Conservation (phyloP, 257 asterid species). For the Marsdenia floribunda region DNA sequence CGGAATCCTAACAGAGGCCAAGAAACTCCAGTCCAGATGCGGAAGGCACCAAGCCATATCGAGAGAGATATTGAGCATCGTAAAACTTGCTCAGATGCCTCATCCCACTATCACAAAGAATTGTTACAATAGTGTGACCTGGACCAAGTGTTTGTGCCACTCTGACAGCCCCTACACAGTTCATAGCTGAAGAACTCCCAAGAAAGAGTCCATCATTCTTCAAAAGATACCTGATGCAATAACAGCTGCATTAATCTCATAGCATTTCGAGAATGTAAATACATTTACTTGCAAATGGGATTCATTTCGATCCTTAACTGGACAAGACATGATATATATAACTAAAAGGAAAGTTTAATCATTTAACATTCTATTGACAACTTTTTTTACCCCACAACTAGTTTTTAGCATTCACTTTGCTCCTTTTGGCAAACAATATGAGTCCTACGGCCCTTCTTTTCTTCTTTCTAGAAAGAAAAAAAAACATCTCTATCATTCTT, state of each 20-base stretch:
- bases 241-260: neutral
- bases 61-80: slow-evolving; percentile 57
- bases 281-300: neutral
- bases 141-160: slow-evolving; percentile 80
- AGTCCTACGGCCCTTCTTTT: no score
- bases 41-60: slow-evolving; percentile 56
- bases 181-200: slow-evolving; percentile 97
- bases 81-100: slow-evolving; percentile 87
- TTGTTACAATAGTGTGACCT: slow-evolving; percentile 82
- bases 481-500: no score
- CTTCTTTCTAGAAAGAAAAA: no score
- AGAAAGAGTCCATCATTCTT: slow-evolving; percentile 90
- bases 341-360: neutral
- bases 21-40: slow-evolving; percentile 73
- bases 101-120: slow-evolving; percentile 95
- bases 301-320: neutral
- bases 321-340: neutral
- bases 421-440: no score
- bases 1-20: slow-evolving; percentile 20
- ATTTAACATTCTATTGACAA: no score
- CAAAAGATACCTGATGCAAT: slow-evolving; percentile 55
- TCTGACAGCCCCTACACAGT: slow-evolving; percentile 93
- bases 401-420: no score
- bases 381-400: no score
- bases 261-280: neutral